Evolutionary conservation across 116 monocot genomes (phyloP), one percentile per base, ranked within the genome.

Genomic region (Posidonia oceanica): DNA sequence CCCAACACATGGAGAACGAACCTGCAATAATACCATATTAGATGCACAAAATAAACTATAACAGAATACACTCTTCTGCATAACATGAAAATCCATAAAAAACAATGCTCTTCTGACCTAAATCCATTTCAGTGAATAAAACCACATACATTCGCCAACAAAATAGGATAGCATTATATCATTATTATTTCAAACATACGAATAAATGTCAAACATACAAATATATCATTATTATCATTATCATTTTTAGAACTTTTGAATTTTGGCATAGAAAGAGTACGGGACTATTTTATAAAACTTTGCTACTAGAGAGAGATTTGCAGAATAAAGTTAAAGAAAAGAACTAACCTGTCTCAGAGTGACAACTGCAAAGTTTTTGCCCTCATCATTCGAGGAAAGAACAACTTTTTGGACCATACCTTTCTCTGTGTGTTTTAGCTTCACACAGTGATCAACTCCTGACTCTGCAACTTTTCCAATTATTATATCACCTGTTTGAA

Each of bases 381-480:
- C 88, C 36, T 96, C 96, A 81, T 91, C 96, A 73, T 91, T 91
- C 56, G 91, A 78, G 23, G 96, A 88, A 61, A 91, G 84, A 15
- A 96, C 75, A 52, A 96, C 96, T 71, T 88, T 86, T 39, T 91
- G 91, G 11, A 96, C 96, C 81, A 84, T 87, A 16, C 95, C 95
- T 37, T 81, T 88, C 59, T 96, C 95, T 13, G 91, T 91, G 58
- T 96, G 96, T 64, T 85, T 91, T 69, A 96, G 78, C 76, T 91
- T 96, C 20, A 84, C 59, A 64, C 91, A 73, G 66, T 86, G 79
- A 74, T 96, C 91, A 54, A 84, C 88, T 71, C 83, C 89, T 8
- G 91, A 82, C 55, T 95, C 84, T 36, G 88, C 59, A 70, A 88
- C 81, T 68, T 87, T 91, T 15, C 92, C 97, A 52, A 92, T 85